A percentile compares a stretch with the other conserved stretches of the same genome.
phyloP scores from a whole-genome alignment of 306 rosid genomes.

The Acacia acuminata region DNA sequence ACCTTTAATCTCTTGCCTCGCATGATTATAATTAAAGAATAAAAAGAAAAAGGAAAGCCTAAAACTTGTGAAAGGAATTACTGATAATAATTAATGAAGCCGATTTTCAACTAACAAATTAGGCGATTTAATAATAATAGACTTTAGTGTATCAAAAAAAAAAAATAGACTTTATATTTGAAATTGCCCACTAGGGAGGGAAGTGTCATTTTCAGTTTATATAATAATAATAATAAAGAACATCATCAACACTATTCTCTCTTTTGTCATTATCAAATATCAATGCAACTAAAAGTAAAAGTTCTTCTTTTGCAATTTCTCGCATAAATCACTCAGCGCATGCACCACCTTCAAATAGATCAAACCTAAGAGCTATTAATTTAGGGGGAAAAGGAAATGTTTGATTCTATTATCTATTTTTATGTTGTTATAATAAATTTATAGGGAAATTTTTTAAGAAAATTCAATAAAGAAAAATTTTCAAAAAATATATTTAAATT shows the following conservation, averaged over 20 bases:
- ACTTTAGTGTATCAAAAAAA: too few species aligned
- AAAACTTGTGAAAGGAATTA: neutral
- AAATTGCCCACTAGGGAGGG: neutral
- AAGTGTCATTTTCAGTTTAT: neutral
- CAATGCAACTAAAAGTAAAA: neutral
- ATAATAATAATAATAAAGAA: neutral
- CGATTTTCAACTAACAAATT: neutral
- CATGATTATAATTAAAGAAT: constrained; percentile 9
- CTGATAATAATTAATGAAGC: neutral
- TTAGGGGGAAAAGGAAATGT: too few species aligned
- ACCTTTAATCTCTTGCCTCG: neutral
- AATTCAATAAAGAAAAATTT: too few species aligned
- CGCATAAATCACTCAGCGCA: neutral
- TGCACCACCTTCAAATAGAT: neutral
- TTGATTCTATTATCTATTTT: too few species aligned
- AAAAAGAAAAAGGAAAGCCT: neutral
- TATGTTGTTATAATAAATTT: too few species aligned
- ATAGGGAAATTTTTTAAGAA: too few species aligned
- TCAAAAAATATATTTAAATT: too few species aligned
- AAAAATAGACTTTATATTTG: neutral
- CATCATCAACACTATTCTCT: neutral
- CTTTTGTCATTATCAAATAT: neutral
- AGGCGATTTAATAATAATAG: neutral
- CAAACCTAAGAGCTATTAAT: neutral
- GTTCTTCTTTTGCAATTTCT: neutral